Base-by-base conservation (phyloP, 495 filamentous ascomycete species). In the Penicillium tannophilum region DNA sequence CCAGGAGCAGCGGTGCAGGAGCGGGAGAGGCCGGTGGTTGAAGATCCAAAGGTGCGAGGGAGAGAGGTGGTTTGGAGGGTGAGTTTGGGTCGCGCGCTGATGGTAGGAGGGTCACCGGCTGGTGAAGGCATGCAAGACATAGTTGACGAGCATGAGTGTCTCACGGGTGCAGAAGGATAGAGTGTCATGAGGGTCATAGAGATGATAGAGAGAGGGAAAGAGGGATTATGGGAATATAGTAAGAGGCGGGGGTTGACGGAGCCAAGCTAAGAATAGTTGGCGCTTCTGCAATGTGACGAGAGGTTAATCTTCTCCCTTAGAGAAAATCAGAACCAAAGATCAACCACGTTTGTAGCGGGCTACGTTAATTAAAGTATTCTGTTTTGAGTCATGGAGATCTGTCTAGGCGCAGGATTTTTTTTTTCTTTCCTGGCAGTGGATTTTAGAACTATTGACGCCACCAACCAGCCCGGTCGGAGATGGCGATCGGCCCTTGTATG, bases 21-120 rank as follows among this genome's bases (percentile, higher is more conserved):
- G 50, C 86, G 71, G 24, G 80, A 81, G 55, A 88, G 70, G 33
- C 82, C 82, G 3, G 82, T 84, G 3, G 76, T 75, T 7, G 79
- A 82, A 26, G 72, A 79, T 62, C 84, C 81, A 54, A 81, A 83
- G n/a, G 80, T 77, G 14, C 71, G 69, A 24, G 79, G 76, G 1
- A 83, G 69, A 10, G 76, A 73, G 1, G 78, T 59, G 50, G 91
- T 96, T 76, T 95, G 89, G 36, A 96, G 83, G 54, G 88, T 89
- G 62, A 96, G 80, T 75, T 90, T 89, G 2, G 92, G 92, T 71
- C 88, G 79, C 70, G 84, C 86, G 24, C 70, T 59, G 76, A 79
- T 59, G 57, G 71, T 67, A 64, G 55, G 65, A 62, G 58, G 64
- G 52, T 64, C 54, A 54, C 57, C 59, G 17, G 59, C 44, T 9